A percentile compares a stretch with the other conserved stretches of the same genome.
These are phyloP conservation scores for Blastobotrys americana DNA, from an alignment of 805 yeast species.

Conservation along the genomic window DNA sequence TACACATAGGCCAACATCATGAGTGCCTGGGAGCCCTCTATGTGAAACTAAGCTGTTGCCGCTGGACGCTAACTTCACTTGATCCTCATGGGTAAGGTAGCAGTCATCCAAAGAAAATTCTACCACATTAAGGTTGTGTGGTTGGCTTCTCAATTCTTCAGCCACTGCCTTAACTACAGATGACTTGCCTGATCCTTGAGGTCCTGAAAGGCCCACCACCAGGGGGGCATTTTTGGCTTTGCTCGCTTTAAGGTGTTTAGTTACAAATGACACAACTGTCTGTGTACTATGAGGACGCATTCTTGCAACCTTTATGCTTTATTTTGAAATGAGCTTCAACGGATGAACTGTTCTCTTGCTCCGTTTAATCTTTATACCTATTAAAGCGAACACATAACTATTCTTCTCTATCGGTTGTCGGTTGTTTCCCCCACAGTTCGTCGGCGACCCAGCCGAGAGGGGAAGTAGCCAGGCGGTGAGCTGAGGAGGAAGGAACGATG, in stretches of 20 bases:
- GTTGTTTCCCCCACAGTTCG: too few species aligned
- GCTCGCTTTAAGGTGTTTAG: background rate
- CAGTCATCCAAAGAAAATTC: slow-evolving; percentile 77
- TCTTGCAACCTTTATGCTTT: too few species aligned
- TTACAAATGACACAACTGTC: slow-evolving; percentile 3
- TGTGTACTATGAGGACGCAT: slow-evolving; percentile 7
- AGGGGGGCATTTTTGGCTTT: slow-evolving; percentile 14
- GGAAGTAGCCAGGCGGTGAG: background rate
- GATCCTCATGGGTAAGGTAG: slow-evolving; percentile 63
- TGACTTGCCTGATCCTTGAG: slow-evolving; percentile 35
- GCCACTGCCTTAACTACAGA: slow-evolving; percentile 26
- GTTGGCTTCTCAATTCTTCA: slow-evolving; percentile 26
- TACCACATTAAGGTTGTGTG: slow-evolving; percentile 31
- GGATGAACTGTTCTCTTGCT: too few species aligned
- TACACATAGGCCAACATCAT: slow-evolving; percentile 49
- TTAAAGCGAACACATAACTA: too few species aligned
- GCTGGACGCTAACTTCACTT: slow-evolving; percentile 36
- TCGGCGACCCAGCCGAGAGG: too few species aligned
- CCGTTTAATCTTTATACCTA: too few species aligned
- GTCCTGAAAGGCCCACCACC: slow-evolving; percentile 30
- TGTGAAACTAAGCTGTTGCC: slow-evolving; percentile 59
- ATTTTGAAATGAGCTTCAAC: too few species aligned
- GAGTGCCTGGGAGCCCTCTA: slow-evolving; percentile 92
- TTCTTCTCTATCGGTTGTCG: too few species aligned
- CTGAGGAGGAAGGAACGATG: background rate